Percentiles rank a stretch among this genome's conserved stretches.
These are phyloP conservation scores for Rhynchosporium agropyri DNA, from an alignment of 2,329 filamentous ascomycete species.

Conservation along the genomic window DNA sequence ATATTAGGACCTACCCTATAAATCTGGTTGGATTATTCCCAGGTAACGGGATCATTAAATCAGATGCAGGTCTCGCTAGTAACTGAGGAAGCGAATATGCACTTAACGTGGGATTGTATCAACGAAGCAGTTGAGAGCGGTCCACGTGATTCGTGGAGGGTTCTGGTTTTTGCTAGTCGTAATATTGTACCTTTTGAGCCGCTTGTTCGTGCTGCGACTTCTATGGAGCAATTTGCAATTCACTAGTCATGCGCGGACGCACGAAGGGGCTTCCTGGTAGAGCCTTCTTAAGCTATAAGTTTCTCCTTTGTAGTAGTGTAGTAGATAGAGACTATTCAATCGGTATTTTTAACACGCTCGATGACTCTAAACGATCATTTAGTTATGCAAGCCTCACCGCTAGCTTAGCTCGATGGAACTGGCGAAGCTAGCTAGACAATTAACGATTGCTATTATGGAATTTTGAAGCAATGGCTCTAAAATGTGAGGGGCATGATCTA, in stretches of 20 bases:
- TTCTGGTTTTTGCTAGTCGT: neutral
- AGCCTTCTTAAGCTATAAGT: neutral
- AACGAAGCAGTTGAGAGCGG: slow-evolving; percentile 10
- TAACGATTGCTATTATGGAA: no score
- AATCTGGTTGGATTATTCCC: slow-evolving; percentile 28
- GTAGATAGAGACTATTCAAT: no score
- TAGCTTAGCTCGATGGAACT: no score
- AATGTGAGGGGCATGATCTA: no score
- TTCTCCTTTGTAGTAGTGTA: no score
- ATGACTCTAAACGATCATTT: no score
- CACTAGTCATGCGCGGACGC: slow-evolving; percentile 5
- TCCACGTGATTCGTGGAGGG: slow-evolving; percentile 1
- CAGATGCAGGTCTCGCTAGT: slow-evolving; percentile 9
- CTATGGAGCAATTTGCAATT: neutral
- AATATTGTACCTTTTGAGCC: slow-evolving; percentile 7
- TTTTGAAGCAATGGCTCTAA: no score
- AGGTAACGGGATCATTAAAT: slow-evolving; percentile 22
- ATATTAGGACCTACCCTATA: slow-evolving; percentile 22
- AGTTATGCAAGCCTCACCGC: no score
- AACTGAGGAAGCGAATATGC: slow-evolving; percentile 9
- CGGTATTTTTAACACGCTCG: no score
- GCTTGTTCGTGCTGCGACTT: slow-evolving; percentile 6
- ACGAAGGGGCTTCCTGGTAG: slow-evolving; percentile 12
- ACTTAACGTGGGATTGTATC: slow-evolving; percentile 13
- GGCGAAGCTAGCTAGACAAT: no score